phyloP scores from a whole-genome alignment of 768 basidiomycete species.

The Phaeotremella fagi region DNA sequence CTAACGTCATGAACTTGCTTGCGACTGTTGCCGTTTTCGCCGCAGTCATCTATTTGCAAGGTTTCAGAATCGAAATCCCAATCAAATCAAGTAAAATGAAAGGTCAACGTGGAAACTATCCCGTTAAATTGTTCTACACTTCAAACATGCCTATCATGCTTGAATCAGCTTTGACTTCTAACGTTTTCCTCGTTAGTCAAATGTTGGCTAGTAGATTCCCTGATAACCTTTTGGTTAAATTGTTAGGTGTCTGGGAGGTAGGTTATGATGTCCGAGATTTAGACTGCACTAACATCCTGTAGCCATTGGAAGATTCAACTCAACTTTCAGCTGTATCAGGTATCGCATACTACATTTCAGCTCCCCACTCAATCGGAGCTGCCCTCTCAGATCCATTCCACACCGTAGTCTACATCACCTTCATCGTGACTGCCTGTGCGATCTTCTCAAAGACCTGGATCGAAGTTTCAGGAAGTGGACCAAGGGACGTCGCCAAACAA shows the following conservation, averaged over 20 bases:
- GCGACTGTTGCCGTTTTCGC: slow-evolving; percentile 89
- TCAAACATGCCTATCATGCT: slow-evolving; percentile 99
- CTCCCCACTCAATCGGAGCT: slow-evolving; percentile 86
- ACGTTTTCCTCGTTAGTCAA: slow-evolving; percentile 93
- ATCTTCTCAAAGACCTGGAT: slow-evolving; percentile 99
- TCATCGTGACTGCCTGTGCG: slow-evolving; percentile 90
- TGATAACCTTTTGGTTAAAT: slow-evolving; percentile 75
- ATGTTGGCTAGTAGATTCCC: slow-evolving; percentile 94
- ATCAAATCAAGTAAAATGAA: slow-evolving; percentile 95
- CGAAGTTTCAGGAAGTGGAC: slow-evolving; percentile 92
- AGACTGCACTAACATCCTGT: slow-evolving; percentile 1
- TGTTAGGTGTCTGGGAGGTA: slow-evolving; percentile 98
- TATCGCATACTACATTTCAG: slow-evolving; percentile 95
- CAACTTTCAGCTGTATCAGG: slow-evolving; percentile 87
- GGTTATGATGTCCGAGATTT: slow-evolving; percentile 27
- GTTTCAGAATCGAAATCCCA: slow-evolving; percentile 97
- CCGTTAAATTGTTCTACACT: slow-evolving; percentile 98
- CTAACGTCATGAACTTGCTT: slow-evolving; percentile 96
- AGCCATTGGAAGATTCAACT: slow-evolving; percentile 85
- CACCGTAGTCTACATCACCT: slow-evolving; percentile 80
- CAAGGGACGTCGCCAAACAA: slow-evolving; percentile 93
- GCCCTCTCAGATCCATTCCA: slow-evolving; percentile 90
- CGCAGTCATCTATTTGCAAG: slow-evolving; percentile 95
- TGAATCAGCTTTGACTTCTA: slow-evolving; percentile 83
- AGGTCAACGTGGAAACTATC: slow-evolving; percentile 92